Conservation (phyloP, 148 eudicot species). For the Euryodendron excelsum region DNA sequence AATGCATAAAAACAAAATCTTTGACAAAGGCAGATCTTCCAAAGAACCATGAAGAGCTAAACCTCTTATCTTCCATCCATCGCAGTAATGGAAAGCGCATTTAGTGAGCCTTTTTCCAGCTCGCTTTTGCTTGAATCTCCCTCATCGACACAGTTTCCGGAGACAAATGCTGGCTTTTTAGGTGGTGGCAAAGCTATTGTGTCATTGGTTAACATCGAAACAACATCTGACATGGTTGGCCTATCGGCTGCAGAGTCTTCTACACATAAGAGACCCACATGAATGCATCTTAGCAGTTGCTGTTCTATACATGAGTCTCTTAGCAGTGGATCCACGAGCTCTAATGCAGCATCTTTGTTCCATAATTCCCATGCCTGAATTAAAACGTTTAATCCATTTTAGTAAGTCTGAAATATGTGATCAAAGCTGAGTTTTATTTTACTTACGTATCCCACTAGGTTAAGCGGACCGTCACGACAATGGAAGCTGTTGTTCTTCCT, state of each 20-base stretch:
- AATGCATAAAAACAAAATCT: too few relatives aligned
- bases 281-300: not conserved
- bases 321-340: not conserved
- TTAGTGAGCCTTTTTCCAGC: not conserved
- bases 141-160: not conserved
- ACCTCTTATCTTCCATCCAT: not conserved
- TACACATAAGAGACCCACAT: conserved; percentile 3
- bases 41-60: not conserved
- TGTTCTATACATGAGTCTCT: not conserved
- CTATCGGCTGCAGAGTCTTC: conserved; percentile 1
- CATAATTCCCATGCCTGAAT: conserved; percentile 3
- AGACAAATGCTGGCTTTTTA: not conserved
- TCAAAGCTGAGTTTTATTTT: not conserved
- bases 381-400: too few relatives aligned
- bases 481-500: conserved; percentile 20
- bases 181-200: not conserved
- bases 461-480: conserved; percentile 23
- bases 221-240: not conserved
- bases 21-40: too few relatives aligned
- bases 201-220: not conserved
- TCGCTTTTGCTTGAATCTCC: not conserved
- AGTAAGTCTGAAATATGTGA: not conserved
- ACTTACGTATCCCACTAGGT: conserved; percentile 28
- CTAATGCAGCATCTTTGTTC: not conserved
- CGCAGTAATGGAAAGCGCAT: not conserved